Evolutionary conservation across 2,329 filamentous ascomycete species (phyloP), one percentile per base, ranked within the genome.

Genomic region (Phyllosticta citribraziliensis): DNA sequence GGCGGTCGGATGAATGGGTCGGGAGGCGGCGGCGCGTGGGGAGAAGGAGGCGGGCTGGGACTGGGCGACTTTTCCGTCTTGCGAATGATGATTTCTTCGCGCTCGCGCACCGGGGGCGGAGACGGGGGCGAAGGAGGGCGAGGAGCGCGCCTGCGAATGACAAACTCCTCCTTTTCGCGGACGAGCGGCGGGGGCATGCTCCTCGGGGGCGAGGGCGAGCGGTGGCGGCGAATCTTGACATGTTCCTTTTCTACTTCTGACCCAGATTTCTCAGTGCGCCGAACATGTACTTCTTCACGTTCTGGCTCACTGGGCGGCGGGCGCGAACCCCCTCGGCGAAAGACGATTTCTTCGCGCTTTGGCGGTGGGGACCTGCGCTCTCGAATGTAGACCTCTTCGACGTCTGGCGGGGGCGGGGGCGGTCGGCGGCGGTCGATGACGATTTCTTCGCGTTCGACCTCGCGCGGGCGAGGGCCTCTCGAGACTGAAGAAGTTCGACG

Each of bases 1-100:
- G 87, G 88, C 35, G 91, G 91, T 20, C 87, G 86, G 52, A 85
- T 82, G 67, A 94, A 86, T 53, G 88, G 80, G 65, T 82, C 81
- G 30, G 84, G 85, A 53, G 82, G 80, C 55, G 76, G 76, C 35
- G 76, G 73, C 47, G 76, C 75, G 50, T 75, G 75, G 52, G 75
- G 74, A 52, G 78, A 77, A 27, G 73, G 70, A 9, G 77, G 75
- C 55, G 75, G 72, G 56, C 84, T 83, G 20, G 82, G 81, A 3
- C 80, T 79, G 20, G 80, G 72, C 27, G 71, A 68, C 47, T 70
- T 66, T 67, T 78, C 76, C 61, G 74, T 74, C 54, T 78, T 72
- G 40, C 71, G 68, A 64, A 80, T 80, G 68, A 80, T 78, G 69
- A 77, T 77, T 58, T 75, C 70, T 61, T 77, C 73, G 60, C 70